phyloP scores from a whole-genome alignment of 2,329 filamentous ascomycete genomes.

The Ciborinia camelliae region DNA sequence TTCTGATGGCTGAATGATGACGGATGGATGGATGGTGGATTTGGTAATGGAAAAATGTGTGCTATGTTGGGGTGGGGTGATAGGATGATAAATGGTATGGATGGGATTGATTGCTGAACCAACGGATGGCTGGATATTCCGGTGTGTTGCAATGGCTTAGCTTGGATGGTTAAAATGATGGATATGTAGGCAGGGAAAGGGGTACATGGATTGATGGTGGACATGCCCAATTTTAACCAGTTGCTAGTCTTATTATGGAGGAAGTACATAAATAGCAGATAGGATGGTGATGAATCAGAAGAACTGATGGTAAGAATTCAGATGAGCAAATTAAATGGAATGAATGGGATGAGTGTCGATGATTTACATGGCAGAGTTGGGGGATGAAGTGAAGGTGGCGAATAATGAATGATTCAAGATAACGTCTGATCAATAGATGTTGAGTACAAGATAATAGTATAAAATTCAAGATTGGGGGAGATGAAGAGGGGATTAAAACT shows the following conservation, averaged over 20 bases:
- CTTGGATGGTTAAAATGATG: neutral
- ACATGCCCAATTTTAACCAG: neutral
- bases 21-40: neutral
- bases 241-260: neutral
- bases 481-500: too few relatives aligned
- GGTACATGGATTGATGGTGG: neutral
- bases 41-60: conserved; percentile 3
- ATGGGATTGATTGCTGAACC: neutral
- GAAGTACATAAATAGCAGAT: neutral
- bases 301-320: neutral
- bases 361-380: too few relatives aligned
- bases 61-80: neutral
- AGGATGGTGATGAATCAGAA: neutral
- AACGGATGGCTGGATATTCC: conserved; percentile 6
- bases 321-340: neutral
- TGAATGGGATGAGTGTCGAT: neutral
- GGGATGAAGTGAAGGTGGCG: too few relatives aligned
- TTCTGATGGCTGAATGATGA: conserved; percentile 10
- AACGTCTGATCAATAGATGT: too few relatives aligned
- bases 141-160: neutral
- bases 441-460: too few relatives aligned
- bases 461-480: too few relatives aligned
- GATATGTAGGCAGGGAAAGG: neutral
- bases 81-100: neutral
- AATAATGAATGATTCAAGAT: too few relatives aligned